Base-by-base conservation (phyloP, 1,284 basidiomycete species). In the Apiotrichum montevideense region DNA sequence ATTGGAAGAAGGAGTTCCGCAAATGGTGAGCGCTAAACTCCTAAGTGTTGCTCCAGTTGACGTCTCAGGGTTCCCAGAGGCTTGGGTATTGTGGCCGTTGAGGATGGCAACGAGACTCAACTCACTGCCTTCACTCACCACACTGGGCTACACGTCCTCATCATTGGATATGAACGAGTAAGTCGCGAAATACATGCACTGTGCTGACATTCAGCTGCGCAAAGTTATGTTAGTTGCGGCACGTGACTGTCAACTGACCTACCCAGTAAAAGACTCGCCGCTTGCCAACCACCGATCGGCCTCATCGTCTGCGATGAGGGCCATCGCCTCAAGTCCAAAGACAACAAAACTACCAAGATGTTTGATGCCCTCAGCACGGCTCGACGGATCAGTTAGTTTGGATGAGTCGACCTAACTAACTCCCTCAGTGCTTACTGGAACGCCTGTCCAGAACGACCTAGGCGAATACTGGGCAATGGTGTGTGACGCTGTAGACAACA, bases 251-350 rank as follows among this genome's bases (percentile, higher is more conserved):
- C 37, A 1, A 37, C 60, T 65, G 53, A 67, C 50, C 2, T 29
- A 10, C 7, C 4, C 33, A 78, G 78, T 50, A 77, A 47, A 57
- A 70, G 15, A 63, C 46, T 80, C 44, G 70, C 72, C 21, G 69
- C 65, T 4, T 75, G 75, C 42, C 68, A 75, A 51, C 93, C 93
- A 9, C 86, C 88, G 1, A 89, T 99, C 63, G 96, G 89, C 6
- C 79, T 99, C 1, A 87, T 99, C 59, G 83, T 99, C 35, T 98
- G 95, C 67, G 96, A 99, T 70, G 96, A 99, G 81, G 92, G 94
- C 1, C 96, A 99, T 74, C 83, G 95, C 33, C 80, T 99, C 40
- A 98, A 98, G 71, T 93, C 92, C 13, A 75, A 75, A 43, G 86
- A 89, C 4, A 93, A 89, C 68, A 96, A 98, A 79, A 97, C 93